Conservation (phyloP, 805 yeast species). For the Henningerozyma blattae region DNA sequence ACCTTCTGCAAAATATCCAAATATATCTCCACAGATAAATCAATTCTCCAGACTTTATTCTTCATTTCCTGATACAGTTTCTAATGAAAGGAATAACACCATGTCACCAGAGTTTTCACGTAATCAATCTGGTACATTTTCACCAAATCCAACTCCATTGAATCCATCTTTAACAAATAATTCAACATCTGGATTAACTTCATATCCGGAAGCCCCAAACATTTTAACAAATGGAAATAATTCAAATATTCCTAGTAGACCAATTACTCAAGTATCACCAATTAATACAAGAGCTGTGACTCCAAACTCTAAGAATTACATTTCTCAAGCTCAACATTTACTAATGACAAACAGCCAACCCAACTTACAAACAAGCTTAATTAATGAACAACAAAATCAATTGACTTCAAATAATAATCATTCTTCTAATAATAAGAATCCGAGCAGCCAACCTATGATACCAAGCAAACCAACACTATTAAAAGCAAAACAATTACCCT, state of each 20-base stretch:
- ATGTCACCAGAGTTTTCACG: too few species aligned
- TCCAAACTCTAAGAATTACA: constrained; percentile 1
- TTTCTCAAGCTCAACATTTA: background rate
- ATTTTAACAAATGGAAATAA: constrained; percentile 3
- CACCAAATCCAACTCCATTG: constrained; percentile 3
- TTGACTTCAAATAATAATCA: background rate
- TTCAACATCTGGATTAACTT: constrained; percentile 6
- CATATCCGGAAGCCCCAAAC: constrained; percentile 20
- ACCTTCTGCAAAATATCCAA: too few species aligned
- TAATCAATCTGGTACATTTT: too few species aligned
- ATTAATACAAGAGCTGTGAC: constrained; percentile 3
- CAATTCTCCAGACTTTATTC: too few species aligned
- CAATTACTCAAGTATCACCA: constrained; percentile 5
- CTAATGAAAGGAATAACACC: too few species aligned
- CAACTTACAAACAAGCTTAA: background rate
- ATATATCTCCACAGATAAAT: too few species aligned
- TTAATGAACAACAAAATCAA: background rate
- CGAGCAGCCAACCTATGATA: background rate
- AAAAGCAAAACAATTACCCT: background rate
- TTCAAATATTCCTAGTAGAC: background rate
- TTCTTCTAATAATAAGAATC: background rate
- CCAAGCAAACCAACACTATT: too few species aligned
- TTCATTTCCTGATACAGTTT: too few species aligned
- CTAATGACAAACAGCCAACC: background rate
- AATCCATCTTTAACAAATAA: constrained; percentile 1